Percentiles rank a stretch among this genome's conserved stretches.
phyloP scores from a whole-genome alignment of 2,329 filamentous ascomycete species.

The Diaporthe citrichinensis region DNA sequence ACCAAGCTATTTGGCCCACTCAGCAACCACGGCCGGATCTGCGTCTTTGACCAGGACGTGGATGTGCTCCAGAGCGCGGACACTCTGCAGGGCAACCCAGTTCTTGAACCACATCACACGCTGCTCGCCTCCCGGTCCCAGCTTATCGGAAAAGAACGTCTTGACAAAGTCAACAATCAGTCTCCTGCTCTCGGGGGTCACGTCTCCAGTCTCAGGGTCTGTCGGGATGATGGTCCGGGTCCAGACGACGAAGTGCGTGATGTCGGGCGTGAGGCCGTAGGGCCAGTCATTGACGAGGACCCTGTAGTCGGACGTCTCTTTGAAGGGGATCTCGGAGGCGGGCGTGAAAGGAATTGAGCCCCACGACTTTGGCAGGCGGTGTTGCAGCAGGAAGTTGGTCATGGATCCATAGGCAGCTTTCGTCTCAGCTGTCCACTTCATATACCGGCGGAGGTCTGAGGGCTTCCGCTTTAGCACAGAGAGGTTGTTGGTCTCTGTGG shows the following conservation, averaged over 20 bases:
- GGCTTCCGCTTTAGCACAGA: slow-evolving; percentile 84
- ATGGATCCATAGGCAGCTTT: slow-evolving; percentile 84
- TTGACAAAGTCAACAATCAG: slow-evolving; percentile 79
- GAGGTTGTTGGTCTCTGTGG: slow-evolving; percentile 70
- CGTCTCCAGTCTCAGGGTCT: slow-evolving; percentile 77
- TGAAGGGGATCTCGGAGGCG: slow-evolving; percentile 65
- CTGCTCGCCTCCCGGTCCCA: slow-evolving; percentile 64
- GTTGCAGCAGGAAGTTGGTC: slow-evolving; percentile 80
- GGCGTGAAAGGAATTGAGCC: slow-evolving; percentile 69
- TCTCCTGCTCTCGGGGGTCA: slow-evolving; percentile 76
- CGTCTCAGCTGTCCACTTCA: slow-evolving; percentile 80
- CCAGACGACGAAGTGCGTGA: slow-evolving; percentile 93
- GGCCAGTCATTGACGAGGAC: slow-evolving; percentile 95
- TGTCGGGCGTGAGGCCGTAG: slow-evolving; percentile 78
- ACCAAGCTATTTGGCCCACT: slow-evolving; percentile 66
- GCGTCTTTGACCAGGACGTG: slow-evolving; percentile 79
- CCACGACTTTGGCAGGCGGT: slow-evolving; percentile 80
- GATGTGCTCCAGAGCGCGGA: slow-evolving; percentile 89
- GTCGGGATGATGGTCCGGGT: slow-evolving; percentile 85
- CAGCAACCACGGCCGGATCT: slow-evolving; percentile 63
- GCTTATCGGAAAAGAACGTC: slow-evolving; percentile 74
- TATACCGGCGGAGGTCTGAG: slow-evolving; percentile 84
- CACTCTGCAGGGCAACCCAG: slow-evolving; percentile 89
- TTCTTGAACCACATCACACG: slow-evolving; percentile 92
- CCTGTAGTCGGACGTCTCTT: slow-evolving; percentile 70